Percentiles rank a stretch among this genome's conserved stretches.
Conservation (phyloP, 768 basidiomycete species). For the Pulveroboletus sp. region DNA sequence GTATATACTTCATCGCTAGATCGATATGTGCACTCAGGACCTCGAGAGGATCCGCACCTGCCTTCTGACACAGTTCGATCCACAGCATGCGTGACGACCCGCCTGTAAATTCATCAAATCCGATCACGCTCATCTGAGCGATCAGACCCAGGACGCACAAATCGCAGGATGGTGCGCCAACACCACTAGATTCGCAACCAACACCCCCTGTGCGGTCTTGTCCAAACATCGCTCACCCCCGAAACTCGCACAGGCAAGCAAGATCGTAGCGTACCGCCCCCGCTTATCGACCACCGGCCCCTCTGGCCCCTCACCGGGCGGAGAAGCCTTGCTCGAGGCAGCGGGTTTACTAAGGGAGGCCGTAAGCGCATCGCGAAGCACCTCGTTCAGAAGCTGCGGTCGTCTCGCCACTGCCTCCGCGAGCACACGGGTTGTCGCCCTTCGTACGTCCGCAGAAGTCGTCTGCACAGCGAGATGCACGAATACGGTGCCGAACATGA, state of each 20-base stretch:
- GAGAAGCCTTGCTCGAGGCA: slow-evolving; percentile 14
- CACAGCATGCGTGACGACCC: slow-evolving; percentile 36
- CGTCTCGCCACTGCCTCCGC: slow-evolving; percentile 32
- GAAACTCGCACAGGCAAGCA: slow-evolving; percentile 49
- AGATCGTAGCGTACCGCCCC: slow-evolving; percentile 46
- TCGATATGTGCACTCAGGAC: slow-evolving; percentile 50
- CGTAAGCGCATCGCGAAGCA: slow-evolving; percentile 59
- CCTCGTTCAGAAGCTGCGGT: slow-evolving; percentile 46
- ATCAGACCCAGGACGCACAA: slow-evolving; percentile 37
- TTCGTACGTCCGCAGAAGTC: slow-evolving; percentile 48
- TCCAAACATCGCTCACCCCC: slow-evolving; percentile 36
- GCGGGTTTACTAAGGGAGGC: slow-evolving; percentile 39
- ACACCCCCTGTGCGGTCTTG: slow-evolving; percentile 35
- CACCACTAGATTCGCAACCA: slow-evolving; percentile 54
- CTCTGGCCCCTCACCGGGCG: slow-evolving; percentile 31
- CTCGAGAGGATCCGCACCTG: slow-evolving; percentile 59
- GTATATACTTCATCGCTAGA: slow-evolving; percentile 43
- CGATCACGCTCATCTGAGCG: neutral
- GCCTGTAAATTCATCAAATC: slow-evolving; percentile 9
- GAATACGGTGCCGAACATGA: slow-evolving; percentile 60
- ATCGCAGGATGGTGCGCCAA: slow-evolving; percentile 69
- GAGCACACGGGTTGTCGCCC: slow-evolving; percentile 41
- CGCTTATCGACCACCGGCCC: slow-evolving; percentile 44
- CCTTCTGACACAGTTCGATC: slow-evolving; percentile 78
- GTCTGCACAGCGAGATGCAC: slow-evolving; percentile 66